Evolutionary conservation across 176 grass and related monocot species (phyloP).

Genomic region (Avena atlantica): DNA sequence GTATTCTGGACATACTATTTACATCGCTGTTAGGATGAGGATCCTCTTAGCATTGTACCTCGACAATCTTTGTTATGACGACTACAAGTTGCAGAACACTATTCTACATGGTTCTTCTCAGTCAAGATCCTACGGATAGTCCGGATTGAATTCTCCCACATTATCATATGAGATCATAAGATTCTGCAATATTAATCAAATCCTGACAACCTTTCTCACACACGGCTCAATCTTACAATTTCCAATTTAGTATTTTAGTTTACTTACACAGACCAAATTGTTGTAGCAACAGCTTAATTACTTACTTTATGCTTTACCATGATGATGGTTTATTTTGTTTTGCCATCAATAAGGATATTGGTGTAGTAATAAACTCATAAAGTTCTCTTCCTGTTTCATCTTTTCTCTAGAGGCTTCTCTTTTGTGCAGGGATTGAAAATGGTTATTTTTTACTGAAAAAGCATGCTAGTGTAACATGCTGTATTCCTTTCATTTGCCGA

Average conservation of each 20-base stretch:
- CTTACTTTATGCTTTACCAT: not conserved
- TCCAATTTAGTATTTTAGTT: constrained; percentile 26
- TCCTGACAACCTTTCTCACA: not conserved
- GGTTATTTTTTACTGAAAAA: not conserved
- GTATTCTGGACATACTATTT: not conserved
- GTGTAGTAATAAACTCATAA: not conserved
- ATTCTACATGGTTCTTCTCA: not conserved
- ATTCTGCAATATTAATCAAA: not conserved
- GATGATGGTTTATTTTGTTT: not conserved
- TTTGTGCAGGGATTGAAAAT: not conserved
- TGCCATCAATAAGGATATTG: not conserved
- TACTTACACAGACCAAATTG: not conserved
- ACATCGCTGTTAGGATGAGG: not conserved
- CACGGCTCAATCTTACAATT: not conserved
- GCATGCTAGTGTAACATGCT: not conserved
- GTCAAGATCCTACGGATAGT: not conserved
- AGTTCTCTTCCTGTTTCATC: not conserved
- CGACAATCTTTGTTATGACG: not conserved
- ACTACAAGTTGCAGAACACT: not conserved
- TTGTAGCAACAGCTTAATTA: not conserved
- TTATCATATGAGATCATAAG: not conserved
- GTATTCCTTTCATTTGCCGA: not conserved
- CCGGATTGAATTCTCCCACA: not conserved
- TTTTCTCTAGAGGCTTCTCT: constrained; percentile 1
- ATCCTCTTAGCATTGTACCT: not conserved